These are phyloP conservation scores for Penicillium polonicum DNA, from an alignment of 2,329 filamentous ascomycete species.

Conservation along the genomic window DNA sequence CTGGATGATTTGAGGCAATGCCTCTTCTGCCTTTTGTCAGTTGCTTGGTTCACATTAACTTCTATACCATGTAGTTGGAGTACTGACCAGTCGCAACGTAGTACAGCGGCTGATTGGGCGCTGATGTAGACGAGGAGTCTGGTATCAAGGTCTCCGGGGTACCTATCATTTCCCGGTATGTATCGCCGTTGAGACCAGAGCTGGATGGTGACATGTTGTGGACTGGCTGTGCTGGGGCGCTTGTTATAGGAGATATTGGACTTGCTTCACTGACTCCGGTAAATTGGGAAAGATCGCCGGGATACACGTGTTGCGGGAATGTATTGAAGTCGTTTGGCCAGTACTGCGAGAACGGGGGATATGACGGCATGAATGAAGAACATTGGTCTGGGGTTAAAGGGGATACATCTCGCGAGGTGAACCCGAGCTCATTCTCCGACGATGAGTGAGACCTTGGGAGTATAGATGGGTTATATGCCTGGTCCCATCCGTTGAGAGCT, in stretches of 20 bases:
- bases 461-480: slow-evolving; percentile 16
- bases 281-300: neutral
- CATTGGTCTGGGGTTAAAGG: slow-evolving; percentile 6
- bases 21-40: slow-evolving; percentile 11
- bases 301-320: neutral
- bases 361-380: slow-evolving; percentile 6
- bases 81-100: slow-evolving; percentile 22
- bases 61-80: neutral
- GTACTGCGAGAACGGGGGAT: neutral
- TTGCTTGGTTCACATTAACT: neutral
- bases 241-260: neutral
- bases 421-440: slow-evolving; percentile 6
- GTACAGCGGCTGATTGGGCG: slow-evolving; percentile 13
- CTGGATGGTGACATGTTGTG: neutral
- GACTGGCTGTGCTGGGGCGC: neutral
- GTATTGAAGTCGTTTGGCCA: slow-evolving; percentile 5
- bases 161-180: neutral
- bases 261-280: neutral
- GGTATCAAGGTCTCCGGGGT: neutral
- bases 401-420: neutral
- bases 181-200: neutral
- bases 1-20: slow-evolving; percentile 22
- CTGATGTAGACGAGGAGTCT: neutral
- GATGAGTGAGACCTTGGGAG: slow-evolving; percentile 5
- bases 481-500: slow-evolving; percentile 31